Evolutionary conservation across 371 early-diverging fungal species (phyloP), one percentile per base, ranked within the genome.

Genomic region (Rhizopus arrhizus): DNA sequence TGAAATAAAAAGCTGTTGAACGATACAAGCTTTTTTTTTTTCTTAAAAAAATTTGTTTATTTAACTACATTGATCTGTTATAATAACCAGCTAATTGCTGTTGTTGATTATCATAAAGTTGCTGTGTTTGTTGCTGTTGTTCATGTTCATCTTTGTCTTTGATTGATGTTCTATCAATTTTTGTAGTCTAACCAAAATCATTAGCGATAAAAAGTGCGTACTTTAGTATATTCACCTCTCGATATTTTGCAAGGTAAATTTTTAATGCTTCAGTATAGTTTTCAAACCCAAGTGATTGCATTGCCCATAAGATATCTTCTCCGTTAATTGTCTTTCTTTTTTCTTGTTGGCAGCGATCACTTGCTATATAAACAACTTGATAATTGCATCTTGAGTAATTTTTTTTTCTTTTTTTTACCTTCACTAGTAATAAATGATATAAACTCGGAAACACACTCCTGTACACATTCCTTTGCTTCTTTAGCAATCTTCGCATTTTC

Each of bases 251-350:
- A 66, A 97, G 84, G 72, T 98, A 98, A 42, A 94, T 83, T 76
- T 91, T 94, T 65, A 98, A 77, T n/a, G 92, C 89, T 62, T 97
- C 98, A 11, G 91, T 89, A 82, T 99, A 99, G 75, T 93, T 95
- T 60, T 97, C 98, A 82, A 99, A 98, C 2, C 99, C 99, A 59
- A 99, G 86, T 13, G 95, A 91, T 68, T 98, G 94, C 96, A 99
- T 95, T 3, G 99, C 97, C 92, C 97, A 95, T 50, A 99, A 81
- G 38, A 99, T 93, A 80, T 99, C 99, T 68, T 99, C 99, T n/a
- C 99, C 98, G 67, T 95, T 98, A 69, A 99, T 93, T 0, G 99
- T 99, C 72, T 99, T 99, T 59, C 99, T 84, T 77, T 97, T 96
- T 80, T 99, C 99, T 64, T 91, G 84, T 63, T 86, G 85, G 73